Evolutionary conservation across 176 grass and related monocot species (phyloP).

Genomic region (Zoysia pacifica): DNA sequence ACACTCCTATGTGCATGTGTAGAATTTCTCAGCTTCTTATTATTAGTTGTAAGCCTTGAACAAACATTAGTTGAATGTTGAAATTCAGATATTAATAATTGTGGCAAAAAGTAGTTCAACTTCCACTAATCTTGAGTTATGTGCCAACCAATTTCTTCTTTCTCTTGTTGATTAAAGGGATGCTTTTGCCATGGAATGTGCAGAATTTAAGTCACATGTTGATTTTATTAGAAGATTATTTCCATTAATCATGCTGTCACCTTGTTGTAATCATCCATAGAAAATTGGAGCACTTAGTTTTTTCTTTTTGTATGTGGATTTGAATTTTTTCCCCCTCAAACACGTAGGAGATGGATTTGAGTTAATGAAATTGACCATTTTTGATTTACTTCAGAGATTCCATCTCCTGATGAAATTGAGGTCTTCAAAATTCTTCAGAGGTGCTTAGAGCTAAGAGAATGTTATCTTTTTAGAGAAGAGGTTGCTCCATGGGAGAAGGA

Average conservation of each 20-base stretch:
- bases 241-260: background rate
- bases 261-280: conserved; percentile 4
- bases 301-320: conserved; percentile 26
- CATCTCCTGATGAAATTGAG: conserved; percentile 80
- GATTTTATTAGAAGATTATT: conserved; percentile 34
- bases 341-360: too few species aligned
- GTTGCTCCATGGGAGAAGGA: conserved; percentile 97
- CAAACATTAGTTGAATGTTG: background rate
- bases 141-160: conserved; percentile 11
- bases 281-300: conserved; percentile 28
- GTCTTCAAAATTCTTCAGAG: conserved; percentile 93
- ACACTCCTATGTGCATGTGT: conserved; percentile 29
- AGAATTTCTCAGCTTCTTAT: background rate
- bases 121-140: conserved; percentile 22
- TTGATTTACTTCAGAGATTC: conserved; percentile 50
- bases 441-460: conserved; percentile 86
- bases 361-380: too few species aligned
- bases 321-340: too few species aligned
- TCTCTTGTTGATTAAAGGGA: conserved; percentile 27
- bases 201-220: conserved; percentile 12
- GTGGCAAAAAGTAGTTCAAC: background rate
- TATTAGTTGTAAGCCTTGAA: conserved; percentile 10
- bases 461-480: conserved; percentile 80
- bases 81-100: background rate
- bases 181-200: conserved; percentile 20